phyloP scores from a whole-genome alignment of 2,329 filamentous ascomycete species.

The Dactylellina sp. region DNA sequence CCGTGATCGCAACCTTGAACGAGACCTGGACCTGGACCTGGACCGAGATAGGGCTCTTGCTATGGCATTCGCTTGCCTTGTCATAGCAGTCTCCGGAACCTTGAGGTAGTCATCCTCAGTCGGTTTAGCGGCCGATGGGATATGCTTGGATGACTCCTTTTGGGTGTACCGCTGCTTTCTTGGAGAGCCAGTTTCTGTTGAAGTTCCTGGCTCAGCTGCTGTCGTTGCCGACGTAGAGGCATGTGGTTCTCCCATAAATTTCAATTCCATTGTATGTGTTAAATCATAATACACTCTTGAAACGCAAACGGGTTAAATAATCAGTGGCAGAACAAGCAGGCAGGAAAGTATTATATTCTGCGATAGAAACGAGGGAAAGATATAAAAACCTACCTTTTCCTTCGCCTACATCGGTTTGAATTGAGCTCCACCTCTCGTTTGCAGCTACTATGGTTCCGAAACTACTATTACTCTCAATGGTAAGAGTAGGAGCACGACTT shows the following conservation, averaged over 20 bases:
- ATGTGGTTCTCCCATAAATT: too few relatives aligned
- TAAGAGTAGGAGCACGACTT: conserved; percentile 7
- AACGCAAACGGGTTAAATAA: neutral
- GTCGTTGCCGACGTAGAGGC: too few relatives aligned
- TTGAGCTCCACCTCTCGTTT: neutral
- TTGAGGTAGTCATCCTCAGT: neutral
- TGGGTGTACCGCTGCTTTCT: conserved; percentile 4
- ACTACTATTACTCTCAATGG: neutral
- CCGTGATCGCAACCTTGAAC: neutral
- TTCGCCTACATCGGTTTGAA: neutral
- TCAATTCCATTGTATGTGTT: conserved; percentile 1
- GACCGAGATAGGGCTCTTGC: neutral
- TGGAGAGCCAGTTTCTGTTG: neutral
- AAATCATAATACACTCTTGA: neutral
- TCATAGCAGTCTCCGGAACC: neutral
- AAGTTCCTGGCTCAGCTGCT: neutral
- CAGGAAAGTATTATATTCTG: neutral
- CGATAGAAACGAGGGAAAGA: too few relatives aligned
- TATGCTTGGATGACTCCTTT: conserved; percentile 1
- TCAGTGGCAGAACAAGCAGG: neutral
- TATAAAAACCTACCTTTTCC: neutral
- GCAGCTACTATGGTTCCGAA: neutral
- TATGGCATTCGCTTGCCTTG: neutral
- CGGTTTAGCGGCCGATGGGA: neutral
- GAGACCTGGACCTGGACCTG: neutral